Base-by-base conservation (phyloP, 164 flowering plant species). In the Stephania yunnanensis region DNA sequence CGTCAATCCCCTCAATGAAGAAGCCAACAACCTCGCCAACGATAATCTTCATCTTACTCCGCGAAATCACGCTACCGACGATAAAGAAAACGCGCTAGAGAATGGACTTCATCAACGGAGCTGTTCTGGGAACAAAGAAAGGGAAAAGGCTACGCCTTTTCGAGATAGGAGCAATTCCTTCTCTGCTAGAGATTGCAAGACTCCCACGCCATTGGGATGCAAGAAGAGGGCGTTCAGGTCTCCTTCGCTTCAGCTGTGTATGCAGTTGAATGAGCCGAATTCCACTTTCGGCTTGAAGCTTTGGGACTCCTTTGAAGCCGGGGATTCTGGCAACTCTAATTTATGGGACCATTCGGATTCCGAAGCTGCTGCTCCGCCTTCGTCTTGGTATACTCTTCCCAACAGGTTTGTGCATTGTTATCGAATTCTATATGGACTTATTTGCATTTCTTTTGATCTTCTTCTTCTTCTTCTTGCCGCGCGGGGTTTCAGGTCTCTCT, bases 291-390 rank as follows among this genome's bases (percentile, higher is more conserved):
- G 87, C 77, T 79, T 81, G 15, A 82, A 78, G 69, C 46, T 87
- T 44, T 83, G 84, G 88, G 88, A 84, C 22, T 74, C 86, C 5
- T 69, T 77, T 17, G 87, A 80, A 63, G 83, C 89, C 3, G 88
- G 86, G 63, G 75, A 78, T n/a, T 83, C 89, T 0, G 80, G 58
- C 58, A 81, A 87, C 36, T 73, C 76, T 10, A 86, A 89, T 73
- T 80, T 87, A 10, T 95, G 98, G 98, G 95, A 95, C 68, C 85
- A 77, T 75, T 95, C 98, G 1, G 97, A 93, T 84, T 91, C 97
- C 0, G 98, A 95, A 78, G 89, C 97, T 46, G 98, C 97, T 4
- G 98, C 97, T 4, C 98, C 98, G 4, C 97, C 93, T 82, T 91
- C 98, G 46, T 93, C 97, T 61, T 95, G 98, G 98, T 88, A 93